phyloP scores from a whole-genome alignment of 306 rosid species.

The Malus sieversii region DNA sequence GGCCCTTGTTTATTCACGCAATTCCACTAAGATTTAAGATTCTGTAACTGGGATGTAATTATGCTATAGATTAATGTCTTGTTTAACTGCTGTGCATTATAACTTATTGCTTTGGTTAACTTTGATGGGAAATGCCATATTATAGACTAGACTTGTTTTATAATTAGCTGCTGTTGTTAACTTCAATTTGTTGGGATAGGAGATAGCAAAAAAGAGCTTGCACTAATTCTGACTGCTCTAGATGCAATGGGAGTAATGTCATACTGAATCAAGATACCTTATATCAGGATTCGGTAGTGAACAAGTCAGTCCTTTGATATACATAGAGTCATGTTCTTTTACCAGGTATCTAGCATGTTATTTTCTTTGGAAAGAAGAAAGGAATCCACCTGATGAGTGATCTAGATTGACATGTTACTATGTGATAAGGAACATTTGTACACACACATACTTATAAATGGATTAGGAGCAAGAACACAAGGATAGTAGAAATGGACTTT shows the following conservation, averaged over 20 bases:
- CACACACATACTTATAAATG: neutral
- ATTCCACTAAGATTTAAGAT: neutral
- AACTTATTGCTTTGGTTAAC: neutral
- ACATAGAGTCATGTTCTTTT: neutral
- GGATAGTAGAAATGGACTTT: neutral
- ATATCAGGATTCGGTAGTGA: neutral
- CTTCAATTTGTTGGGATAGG: slow-evolving; percentile 3
- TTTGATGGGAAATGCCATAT: neutral
- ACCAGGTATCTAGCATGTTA: neutral
- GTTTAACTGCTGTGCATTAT: neutral
- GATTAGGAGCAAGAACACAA: neutral
- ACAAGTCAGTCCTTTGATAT: neutral
- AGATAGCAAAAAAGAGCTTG: neutral
- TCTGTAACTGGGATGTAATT: neutral
- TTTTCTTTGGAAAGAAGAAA: neutral
- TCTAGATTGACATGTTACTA: neutral
- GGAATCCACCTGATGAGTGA: neutral
- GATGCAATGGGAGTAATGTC: neutral
- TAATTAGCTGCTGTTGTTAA: slow-evolving; percentile 1
- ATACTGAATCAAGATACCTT: neutral
- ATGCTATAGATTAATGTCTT: neutral
- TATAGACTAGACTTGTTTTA: neutral
- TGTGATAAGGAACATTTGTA: neutral
- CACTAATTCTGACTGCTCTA: neutral
- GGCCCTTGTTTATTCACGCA: neutral